phyloP scores from a whole-genome alignment of 1,284 basidiomycete genomes.

The Exsudoporus floridanus region DNA sequence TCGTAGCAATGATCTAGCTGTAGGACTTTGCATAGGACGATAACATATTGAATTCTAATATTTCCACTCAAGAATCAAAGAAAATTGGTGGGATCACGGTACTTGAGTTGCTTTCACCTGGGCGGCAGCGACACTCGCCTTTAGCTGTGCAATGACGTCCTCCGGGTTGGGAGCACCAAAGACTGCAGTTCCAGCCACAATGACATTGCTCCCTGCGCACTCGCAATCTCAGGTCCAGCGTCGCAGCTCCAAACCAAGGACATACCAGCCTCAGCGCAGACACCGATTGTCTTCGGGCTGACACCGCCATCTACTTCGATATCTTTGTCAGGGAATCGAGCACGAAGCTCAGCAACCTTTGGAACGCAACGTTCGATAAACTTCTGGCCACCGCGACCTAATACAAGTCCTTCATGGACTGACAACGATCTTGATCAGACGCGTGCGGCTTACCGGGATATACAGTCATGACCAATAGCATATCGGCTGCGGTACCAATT shows the following conservation, averaged over 20 bases:
- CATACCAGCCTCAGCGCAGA: conserved; percentile 88
- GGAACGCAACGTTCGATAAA: conserved; percentile 92
- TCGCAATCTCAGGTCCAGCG: not conserved
- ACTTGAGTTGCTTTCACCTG: conserved; percentile 47
- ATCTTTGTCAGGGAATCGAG: conserved; percentile 88
- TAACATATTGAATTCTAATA: conserved; percentile 34
- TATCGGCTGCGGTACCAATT: conserved; percentile 79
- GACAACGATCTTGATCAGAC: not conserved
- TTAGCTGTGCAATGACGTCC: conserved; percentile 73
- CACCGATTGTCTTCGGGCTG: conserved; percentile 85
- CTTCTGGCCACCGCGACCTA: conserved; percentile 93
- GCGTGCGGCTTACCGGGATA: conserved; percentile 62
- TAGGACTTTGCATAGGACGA: conserved; percentile 20
- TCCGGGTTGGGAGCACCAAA: conserved; percentile 83
- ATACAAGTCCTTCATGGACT: not conserved
- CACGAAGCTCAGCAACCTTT: conserved; percentile 90
- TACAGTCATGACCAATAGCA: conserved; percentile 98
- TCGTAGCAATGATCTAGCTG: conserved; percentile 13
- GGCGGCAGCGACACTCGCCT: conserved; percentile 68
- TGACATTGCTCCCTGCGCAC: conserved; percentile 86
- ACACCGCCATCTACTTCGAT: conserved; percentile 99
- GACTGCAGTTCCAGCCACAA: conserved; percentile 97
- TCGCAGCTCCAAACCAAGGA: conserved; percentile 5
- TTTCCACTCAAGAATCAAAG: not conserved
- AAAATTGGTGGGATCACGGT: not conserved